Conservation (phyloP, 768 basidiomycete species). For the Agrocybe chaxingu region DNA sequence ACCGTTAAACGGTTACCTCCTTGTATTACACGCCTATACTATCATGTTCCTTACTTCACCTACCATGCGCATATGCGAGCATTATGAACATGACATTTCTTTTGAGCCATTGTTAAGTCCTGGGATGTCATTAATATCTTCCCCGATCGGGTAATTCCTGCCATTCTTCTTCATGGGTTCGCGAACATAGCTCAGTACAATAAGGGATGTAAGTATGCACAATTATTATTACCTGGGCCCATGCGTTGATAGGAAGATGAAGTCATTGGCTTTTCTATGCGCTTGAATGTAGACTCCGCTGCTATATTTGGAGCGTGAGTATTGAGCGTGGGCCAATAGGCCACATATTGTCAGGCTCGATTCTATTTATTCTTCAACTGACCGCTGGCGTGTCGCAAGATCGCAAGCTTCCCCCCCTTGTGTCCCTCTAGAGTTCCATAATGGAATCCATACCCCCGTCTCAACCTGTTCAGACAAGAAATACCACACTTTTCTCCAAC, state of each 20-base stretch:
- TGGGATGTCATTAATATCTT: background rate
- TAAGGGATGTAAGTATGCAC: no score
- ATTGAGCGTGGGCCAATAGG: background rate
- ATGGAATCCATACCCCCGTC: slow-evolving; percentile 2
- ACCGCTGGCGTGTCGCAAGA: no score
- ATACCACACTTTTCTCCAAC: slow-evolving; percentile 27
- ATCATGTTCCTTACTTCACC: slow-evolving; percentile 40
- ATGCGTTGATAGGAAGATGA: no score
- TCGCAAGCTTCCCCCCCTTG: no score
- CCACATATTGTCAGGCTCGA: no score
- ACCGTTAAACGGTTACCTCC: slow-evolving; percentile 56
- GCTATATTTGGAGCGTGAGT: background rate
- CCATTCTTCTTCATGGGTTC: no score
- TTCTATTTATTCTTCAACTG: no score
- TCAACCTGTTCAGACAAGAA: slow-evolving; percentile 5
- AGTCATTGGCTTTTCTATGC: background rate
- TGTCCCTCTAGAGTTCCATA: background rate
- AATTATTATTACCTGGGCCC: no score
- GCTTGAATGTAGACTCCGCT: background rate
- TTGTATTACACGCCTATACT: slow-evolving; percentile 37
- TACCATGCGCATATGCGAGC: slow-evolving; percentile 33
- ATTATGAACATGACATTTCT: slow-evolving; percentile 19
- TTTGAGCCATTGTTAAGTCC: background rate
- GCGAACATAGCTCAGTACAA: no score
- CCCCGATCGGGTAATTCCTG: no score